Conservation (phyloP, 768 basidiomycete species). For the Hericium coralloides region DNA sequence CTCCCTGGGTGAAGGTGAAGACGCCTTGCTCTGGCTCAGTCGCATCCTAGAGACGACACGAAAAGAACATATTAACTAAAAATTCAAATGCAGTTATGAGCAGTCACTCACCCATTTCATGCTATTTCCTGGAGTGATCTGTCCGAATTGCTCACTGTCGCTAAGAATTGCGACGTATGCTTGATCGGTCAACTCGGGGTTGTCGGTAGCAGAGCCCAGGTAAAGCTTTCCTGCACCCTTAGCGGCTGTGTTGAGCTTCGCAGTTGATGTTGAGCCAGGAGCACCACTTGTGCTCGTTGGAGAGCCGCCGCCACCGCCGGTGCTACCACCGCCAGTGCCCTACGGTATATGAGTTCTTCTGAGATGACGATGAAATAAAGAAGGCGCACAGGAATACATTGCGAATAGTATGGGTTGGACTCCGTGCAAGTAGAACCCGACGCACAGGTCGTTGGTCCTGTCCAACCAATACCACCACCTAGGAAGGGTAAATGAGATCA, state of each 20-base stretch:
- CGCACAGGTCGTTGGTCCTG: slow-evolving; percentile 28
- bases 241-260: slow-evolving; percentile 27
- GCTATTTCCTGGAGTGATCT: slow-evolving; percentile 36
- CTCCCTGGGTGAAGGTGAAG: slow-evolving; percentile 39
- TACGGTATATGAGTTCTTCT: neutral
- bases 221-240: slow-evolving; percentile 34
- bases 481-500: neutral
- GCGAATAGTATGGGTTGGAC: neutral
- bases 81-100: neutral
- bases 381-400: neutral
- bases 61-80: neutral
- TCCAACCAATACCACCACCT: slow-evolving; percentile 30
- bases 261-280: slow-evolving; percentile 9
- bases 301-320: neutral
- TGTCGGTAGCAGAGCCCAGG: slow-evolving; percentile 41
- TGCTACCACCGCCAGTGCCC: neutral
- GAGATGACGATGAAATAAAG: neutral
- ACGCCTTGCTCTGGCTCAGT: slow-evolving; percentile 40
- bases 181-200: slow-evolving; percentile 32
- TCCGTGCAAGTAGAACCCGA: slow-evolving; percentile 17
- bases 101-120: slow-evolving; percentile 33
- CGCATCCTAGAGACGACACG: slow-evolving; percentile 29
- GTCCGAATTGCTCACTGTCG: slow-evolving; percentile 30
- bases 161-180: slow-evolving; percentile 29
- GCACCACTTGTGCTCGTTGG: neutral